Base-by-base conservation (phyloP, 495 filamentous ascomycete species). In the Daldinia bambusicola region DNA sequence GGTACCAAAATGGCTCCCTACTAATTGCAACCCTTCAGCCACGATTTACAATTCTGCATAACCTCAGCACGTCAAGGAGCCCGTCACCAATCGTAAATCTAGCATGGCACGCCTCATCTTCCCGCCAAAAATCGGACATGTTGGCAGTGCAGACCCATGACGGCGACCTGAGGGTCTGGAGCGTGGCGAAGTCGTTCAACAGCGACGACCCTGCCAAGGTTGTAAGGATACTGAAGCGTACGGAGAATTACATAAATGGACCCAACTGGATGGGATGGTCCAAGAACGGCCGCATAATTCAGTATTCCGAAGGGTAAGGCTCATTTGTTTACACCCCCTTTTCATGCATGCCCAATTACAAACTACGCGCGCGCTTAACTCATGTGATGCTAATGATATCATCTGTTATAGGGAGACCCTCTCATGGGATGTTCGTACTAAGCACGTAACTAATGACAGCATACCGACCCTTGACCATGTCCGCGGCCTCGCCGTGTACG, bases 191-290 rank as follows among this genome's bases (percentile, higher is more conserved):
- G 77, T 88, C 90, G 14, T 87, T 92, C 43, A 89, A 84, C 43
- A 89, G 87, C 70, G 90, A 91, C 43, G 86, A 94, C 56, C 88
- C 91, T 18, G 89, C 90, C 61, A 93, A 92, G 74, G 91, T 97
- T 5, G 97, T 98, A 63, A 85, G 95, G 55, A 89, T 96, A 4
- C 80, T 99, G 55, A 97, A 94, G 80, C 84, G 90, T 72, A 88
- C 87, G 5, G 93, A 97, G 69, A 87, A 88, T 68, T 91, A 85
- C 58, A 82, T 88, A 34, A 80, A 89, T 12, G 93, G 93, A 9
- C 92, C 91, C 18, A 97, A 97, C 78, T 99, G 95, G 95, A 92
- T 97, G 85, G 91, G 88, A 26, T 99, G 95, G 95, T 98, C 96
- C 3, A 98, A 97, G 82, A 97, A 97, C 82, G 95, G 95, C 31